phyloP scores from a whole-genome alignment of 2,329 filamentous ascomycete genomes.

The Esteya vermicola region DNA sequence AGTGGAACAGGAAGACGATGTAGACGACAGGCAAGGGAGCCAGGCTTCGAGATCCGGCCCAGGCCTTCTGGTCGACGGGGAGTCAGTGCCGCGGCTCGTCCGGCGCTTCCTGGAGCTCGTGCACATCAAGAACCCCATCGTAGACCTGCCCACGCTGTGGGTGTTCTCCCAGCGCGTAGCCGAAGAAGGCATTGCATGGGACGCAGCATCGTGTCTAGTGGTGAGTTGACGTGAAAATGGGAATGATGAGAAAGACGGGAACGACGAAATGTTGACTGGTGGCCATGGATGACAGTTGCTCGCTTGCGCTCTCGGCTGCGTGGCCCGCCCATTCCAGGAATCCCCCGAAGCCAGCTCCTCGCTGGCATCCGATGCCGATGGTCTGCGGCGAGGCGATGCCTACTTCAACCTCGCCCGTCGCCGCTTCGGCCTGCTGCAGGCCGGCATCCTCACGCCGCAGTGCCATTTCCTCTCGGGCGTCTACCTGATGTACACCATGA shows the following conservation, averaged over 20 bases:
- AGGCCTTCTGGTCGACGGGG: conserved; percentile 13
- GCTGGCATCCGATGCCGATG: neutral
- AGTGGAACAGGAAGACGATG: too few relatives aligned
- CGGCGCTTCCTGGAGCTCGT: conserved; percentile 18
- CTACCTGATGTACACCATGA: conserved; percentile 5
- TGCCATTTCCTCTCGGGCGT: conserved; percentile 5
- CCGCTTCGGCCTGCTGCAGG: neutral
- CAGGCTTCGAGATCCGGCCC: too few relatives aligned
- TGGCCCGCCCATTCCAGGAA: neutral
- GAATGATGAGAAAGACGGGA: too few relatives aligned
- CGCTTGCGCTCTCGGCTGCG: neutral
- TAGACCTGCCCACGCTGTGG: conserved; percentile 16
- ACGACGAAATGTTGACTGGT: too few relatives aligned
- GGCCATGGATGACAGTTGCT: too few relatives aligned
- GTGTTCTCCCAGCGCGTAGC: conserved; percentile 11
- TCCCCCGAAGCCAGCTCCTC: too few relatives aligned
- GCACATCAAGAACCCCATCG: conserved; percentile 22
- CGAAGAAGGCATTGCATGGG: conserved; percentile 17
- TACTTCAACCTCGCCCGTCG: conserved; percentile 1
- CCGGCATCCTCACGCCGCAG: neutral
- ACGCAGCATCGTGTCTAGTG: conserved; percentile 18
- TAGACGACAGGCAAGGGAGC: too few relatives aligned
- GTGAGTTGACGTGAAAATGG: too few relatives aligned
- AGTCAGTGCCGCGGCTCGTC: conserved; percentile 15
- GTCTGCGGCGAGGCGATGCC: conserved; percentile 1